Base-by-base conservation (phyloP, 176 grass and related monocot species). In the Hyparrhenia diplandra region DNA sequence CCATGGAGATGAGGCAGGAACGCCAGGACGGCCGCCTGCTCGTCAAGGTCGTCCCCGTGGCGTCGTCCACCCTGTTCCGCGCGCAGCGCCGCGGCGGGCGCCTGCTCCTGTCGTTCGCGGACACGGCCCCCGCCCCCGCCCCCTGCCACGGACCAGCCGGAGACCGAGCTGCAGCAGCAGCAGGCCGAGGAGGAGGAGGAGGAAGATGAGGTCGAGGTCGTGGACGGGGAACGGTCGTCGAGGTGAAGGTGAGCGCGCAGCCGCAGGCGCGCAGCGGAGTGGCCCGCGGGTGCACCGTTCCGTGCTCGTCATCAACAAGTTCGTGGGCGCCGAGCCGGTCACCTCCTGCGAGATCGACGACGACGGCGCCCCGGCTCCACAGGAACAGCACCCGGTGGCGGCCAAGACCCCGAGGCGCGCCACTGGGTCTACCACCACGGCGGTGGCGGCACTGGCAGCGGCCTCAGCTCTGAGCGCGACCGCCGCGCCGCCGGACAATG, bases 241-340 rank as follows among this genome's bases (percentile, higher is more conserved):
- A 88, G 47, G 76, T 91, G 40, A 99, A 96, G 80, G 97, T 99
- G 64, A 99, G 97, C 82, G 84, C 90, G 42, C 97, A 95, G 79
- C 82, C 73, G 9, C 92, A 87, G 78, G 78, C 83, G 34, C n/a
- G n/a, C n/a, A n/a, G n/a, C n/a, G n/a, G n/a, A 54, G 36, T 10
- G 83, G 85, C 10, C 58, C 72, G 60, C 83, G 90, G 5, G 87
- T 89, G 57, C 93, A 90, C 68, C 88, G 93, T 41, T 95, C 93
- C 7, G 84, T 85, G 45, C 76, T 99, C 74, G 90, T 99, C 67
- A 90, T 99, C 88, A 99, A 99, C 90, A 99, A 99, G 83, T 99
- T 99, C 87, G 85, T 99, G 63, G 87, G 87, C 55, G 90, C 92
- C 42, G 88, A 89, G 31, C 95, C 90, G 16, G 83, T 24, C 28